Evolutionary conservation across 495 filamentous ascomycete genomes (phyloP), one percentile per base, ranked within the genome.

Genomic region (Penicillium parvum): DNA sequence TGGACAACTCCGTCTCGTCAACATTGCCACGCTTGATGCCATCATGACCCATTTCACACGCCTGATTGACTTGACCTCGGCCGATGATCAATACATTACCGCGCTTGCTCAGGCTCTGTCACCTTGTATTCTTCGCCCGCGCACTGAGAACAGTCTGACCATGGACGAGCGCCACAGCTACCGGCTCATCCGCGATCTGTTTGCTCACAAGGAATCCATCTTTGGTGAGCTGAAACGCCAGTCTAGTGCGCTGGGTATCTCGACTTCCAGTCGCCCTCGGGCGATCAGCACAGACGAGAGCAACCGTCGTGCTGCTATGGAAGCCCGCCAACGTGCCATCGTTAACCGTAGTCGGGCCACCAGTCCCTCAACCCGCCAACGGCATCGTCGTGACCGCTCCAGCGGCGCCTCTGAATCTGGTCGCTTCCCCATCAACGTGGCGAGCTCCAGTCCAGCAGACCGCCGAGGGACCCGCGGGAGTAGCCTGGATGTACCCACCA

Each of bases 11-110:
- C 87, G 91, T 27, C 82, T 99, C 27, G 89, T 92, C 49, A 99
- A 99, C 60, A 97, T 99, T 61, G 92, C 92, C 43, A 96, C 92
- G 21, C 85, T 99, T 57, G 92, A 99, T 67, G 92, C 94, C 33
- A 83, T 96, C 60, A 94, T 90, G 73, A 97, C 95, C 42, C 92
- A 99, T 67, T 96, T 97, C 63, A 95, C 92, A 10, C 86, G 94
- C 45, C 72, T 99, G 48, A 90, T 99, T 60, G 94, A 99, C 52
- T 75, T 97, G 42, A 99, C 92, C 5, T 96, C 90, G 25, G 92
- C 92, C 34, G 91, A 95, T 47, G 92, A 97, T 63, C 70, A 82
- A 36, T 97, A 89, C 60, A 66, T 96, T 43, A 57, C 84, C 35
- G 69, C 82, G 20, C 76, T 99, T 19, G 87, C 90, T 4, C 83